These are phyloP conservation scores for Aspergillus felis DNA, from an alignment of 2,329 filamentous ascomycete genomes.

Conservation along the genomic window DNA sequence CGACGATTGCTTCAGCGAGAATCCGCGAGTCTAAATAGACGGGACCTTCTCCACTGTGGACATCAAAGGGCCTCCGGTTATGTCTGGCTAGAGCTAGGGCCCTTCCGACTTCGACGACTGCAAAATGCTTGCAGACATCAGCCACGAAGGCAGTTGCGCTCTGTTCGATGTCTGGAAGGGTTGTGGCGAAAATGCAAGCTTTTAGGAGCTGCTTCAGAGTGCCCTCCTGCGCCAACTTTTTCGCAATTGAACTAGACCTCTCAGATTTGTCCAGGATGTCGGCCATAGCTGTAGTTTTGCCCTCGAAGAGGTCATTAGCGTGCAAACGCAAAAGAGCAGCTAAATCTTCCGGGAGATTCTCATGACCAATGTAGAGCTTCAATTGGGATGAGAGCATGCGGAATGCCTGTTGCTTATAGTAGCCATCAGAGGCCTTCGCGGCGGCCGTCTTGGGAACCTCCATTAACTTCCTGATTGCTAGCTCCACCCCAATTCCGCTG, in stretches of 20 bases:
- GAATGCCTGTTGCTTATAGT: conserved; percentile 92
- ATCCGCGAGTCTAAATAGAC: conserved; percentile 82
- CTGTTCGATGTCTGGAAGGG: conserved; percentile 72
- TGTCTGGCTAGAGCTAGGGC: conserved; percentile 80
- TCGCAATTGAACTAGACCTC: conserved; percentile 75
- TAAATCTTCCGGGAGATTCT: conserved; percentile 85
- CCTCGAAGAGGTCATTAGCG: conserved; percentile 75
- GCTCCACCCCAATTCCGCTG: conserved; percentile 77
- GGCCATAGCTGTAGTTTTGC: conserved; percentile 68
- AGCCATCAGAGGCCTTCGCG: conserved; percentile 64
- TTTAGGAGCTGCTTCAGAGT: conserved; percentile 84
- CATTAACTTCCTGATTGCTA: conserved; percentile 82
- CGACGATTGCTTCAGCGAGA: conserved; percentile 83
- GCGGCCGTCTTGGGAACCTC: conserved; percentile 65
- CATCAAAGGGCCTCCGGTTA: conserved; percentile 73
- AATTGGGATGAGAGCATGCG: conserved; percentile 82
- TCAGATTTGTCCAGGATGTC: conserved; percentile 69
- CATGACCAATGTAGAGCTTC: conserved; percentile 84
- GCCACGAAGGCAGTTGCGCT: conserved; percentile 72
- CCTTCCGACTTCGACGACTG: conserved; percentile 81
- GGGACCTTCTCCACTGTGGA: conserved; percentile 79
- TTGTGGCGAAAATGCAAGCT: conserved; percentile 79
- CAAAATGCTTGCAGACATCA: conserved; percentile 84
- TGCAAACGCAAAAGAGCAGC: conserved; percentile 79
- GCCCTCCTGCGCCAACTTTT: conserved; percentile 79